Evolutionary conservation across 768 basidiomycete genomes (phyloP).

Genomic region (Favolaschia claudopus): DNA sequence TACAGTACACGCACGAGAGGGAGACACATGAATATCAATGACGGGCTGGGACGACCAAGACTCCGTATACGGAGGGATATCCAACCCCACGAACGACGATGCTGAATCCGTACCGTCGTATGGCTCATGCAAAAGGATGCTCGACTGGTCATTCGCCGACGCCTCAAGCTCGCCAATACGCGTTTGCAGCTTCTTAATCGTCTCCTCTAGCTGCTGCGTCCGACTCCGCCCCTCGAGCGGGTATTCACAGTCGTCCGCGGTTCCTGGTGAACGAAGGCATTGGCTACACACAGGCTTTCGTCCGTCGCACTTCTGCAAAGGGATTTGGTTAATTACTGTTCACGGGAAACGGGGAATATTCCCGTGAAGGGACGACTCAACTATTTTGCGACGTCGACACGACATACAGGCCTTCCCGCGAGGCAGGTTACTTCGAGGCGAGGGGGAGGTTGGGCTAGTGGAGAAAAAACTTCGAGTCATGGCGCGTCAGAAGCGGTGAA

Average conservation of each 20-base stretch:
- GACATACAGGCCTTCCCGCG: conserved; percentile 24
- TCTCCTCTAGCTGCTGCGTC: conserved; percentile 55
- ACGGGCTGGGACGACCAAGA: conserved; percentile 1
- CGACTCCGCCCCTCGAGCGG: conserved; percentile 51
- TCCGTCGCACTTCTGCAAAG: conserved; percentile 60
- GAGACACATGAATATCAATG: too few species aligned
- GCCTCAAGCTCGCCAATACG: conserved; percentile 52
- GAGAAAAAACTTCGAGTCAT: conserved; percentile 19
- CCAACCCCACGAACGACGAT: background rate
- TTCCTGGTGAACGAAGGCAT: conserved; percentile 51
- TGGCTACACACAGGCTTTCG: conserved; percentile 57
- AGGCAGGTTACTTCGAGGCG: conserved; percentile 19
- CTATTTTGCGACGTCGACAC: conserved; percentile 28
- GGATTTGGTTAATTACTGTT: background rate
- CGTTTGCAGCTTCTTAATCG: conserved; percentile 50
- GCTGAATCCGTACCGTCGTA: conserved; percentile 17
- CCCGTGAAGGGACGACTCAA: background rate
- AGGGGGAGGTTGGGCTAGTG: background rate
- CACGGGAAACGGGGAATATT: background rate
- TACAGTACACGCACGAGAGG: conserved; percentile 11
- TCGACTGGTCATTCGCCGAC: conserved; percentile 29
- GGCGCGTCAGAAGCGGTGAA: too few species aligned
- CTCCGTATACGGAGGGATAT: too few species aligned
- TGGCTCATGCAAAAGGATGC: conserved; percentile 23
- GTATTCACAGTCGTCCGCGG: conserved; percentile 64